phyloP scores from a whole-genome alignment of 2,329 filamentous ascomycete species.

The Pyrenochaeta sp. region DNA sequence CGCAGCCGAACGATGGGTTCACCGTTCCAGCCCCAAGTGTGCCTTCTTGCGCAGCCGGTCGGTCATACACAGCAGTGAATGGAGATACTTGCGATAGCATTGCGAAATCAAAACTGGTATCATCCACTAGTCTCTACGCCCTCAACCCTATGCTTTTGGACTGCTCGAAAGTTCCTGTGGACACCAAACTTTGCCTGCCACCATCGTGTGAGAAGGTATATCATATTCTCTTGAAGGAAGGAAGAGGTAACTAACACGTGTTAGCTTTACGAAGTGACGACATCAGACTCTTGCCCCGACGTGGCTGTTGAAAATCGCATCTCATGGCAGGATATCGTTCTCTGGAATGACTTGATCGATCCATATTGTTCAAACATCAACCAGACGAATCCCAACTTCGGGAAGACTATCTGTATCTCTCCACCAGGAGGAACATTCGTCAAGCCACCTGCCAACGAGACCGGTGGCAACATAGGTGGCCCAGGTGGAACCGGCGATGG shows the following conservation, averaged over 20 bases:
- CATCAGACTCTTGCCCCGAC: not conserved
- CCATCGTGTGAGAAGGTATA: not conserved
- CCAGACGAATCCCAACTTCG: not conserved
- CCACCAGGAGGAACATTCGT: conserved; percentile 7
- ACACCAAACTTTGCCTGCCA: not conserved
- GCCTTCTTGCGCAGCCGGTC: no score
- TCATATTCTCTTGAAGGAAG: no score
- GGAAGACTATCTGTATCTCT: conserved; percentile 3
- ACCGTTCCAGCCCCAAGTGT: no score
- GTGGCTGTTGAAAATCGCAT: not conserved
- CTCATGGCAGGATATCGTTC: not conserved
- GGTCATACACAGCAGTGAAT: not conserved
- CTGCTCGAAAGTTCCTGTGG: not conserved
- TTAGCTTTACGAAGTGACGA: not conserved
- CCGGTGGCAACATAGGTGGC: conserved; percentile 2
- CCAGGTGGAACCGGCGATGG: conserved; percentile 9
- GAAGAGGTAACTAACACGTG: no score
- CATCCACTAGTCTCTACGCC: not conserved
- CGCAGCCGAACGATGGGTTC: no score
- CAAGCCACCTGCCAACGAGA: conserved; percentile 3
- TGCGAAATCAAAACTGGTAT: not conserved
- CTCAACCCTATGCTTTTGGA: not conserved
- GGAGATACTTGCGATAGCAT: not conserved
- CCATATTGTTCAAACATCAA: not conserved
- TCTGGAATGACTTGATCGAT: not conserved